A percentile compares a stretch with the other conserved stretches of the same genome.
These are phyloP conservation scores for Camelina neglecta DNA, from an alignment of 345 rosid genomes.

Conservation along the genomic window DNA sequence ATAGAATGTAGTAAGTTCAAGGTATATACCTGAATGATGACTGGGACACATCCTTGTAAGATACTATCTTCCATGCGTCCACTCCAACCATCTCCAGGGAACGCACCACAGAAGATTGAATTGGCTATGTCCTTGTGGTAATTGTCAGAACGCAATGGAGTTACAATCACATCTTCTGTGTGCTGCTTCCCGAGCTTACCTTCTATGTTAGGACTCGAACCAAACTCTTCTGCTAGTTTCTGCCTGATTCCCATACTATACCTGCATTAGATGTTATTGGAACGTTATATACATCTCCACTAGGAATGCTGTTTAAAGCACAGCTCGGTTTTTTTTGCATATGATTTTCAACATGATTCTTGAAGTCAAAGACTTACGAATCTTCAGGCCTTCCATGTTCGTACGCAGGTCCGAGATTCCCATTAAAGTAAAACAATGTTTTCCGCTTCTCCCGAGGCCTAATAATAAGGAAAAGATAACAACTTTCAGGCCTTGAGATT, in stretches of 20 bases:
- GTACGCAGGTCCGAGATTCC: conserved; percentile 95
- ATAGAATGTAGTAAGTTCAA: conserved; percentile 9
- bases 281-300: conserved; percentile 4
- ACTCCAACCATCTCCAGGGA: conserved; percentile 99
- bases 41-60: conserved; percentile 97
- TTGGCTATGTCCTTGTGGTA: conserved; percentile 76
- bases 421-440: conserved; percentile 89
- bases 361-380: conserved; percentile 60
- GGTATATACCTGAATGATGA: conserved; percentile 82
- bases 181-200: conserved; percentile 94
- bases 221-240: conserved; percentile 88
- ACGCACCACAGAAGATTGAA: conserved; percentile 88
- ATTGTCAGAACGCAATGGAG: conserved; percentile 61
- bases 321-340: not conserved
- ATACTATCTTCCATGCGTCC: conserved; percentile 99
- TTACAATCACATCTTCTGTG: conserved; percentile 75
- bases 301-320: conserved; percentile 14
- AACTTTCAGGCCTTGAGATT: not conserved
- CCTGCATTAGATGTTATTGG: conserved; percentile 50
- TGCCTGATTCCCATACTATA: conserved; percentile 99
- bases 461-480: conserved; percentile 30
- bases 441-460: conserved; percentile 83
- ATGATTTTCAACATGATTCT: not conserved
- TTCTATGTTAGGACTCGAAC: conserved; percentile 88
- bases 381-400: conserved; percentile 83